Percentiles rank a stretch among this genome's conserved stretches.
These are phyloP conservation scores for Serendipita sp. DNA, from an alignment of 768 basidiomycete species.

Conservation along the genomic window DNA sequence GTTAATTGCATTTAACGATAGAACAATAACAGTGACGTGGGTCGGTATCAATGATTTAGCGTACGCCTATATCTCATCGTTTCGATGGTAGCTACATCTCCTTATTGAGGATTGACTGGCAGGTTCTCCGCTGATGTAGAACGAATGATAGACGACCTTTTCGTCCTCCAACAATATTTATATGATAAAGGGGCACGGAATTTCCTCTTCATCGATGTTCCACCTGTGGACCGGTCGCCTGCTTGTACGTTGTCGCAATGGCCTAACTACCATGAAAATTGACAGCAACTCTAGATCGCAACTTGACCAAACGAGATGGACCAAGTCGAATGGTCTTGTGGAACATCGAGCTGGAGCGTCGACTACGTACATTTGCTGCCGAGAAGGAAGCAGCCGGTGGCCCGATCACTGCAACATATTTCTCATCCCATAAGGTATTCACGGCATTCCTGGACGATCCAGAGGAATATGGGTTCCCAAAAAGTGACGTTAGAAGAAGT, in stretches of 20 bases:
- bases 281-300: background rate
- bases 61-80: conserved; percentile 30
- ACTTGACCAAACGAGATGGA: background rate
- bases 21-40: conserved; percentile 40
- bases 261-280: background rate
- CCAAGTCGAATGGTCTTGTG: conserved; percentile 21
- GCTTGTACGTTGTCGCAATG: conserved; percentile 17
- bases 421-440: conserved; percentile 34
- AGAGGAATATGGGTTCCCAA: conserved; percentile 23
- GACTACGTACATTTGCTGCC: conserved; percentile 22
- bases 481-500: conserved; percentile 19
- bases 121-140: background rate
- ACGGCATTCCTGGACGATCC: conserved; percentile 33
- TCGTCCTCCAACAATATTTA: conserved; percentile 31
- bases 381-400: conserved; percentile 26
- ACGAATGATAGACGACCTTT: conserved; percentile 21
- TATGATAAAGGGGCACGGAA: conserved; percentile 34
- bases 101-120: background rate
- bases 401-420: conserved; percentile 28
- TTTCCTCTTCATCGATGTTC: conserved; percentile 46
- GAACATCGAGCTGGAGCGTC: conserved; percentile 28
- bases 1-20: background rate
- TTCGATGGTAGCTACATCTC: background rate
- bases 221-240: conserved; percentile 36
- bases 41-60: conserved; percentile 47